Conservation (phyloP, 129 eudicot species). For the Centaurea solstitialis region DNA sequence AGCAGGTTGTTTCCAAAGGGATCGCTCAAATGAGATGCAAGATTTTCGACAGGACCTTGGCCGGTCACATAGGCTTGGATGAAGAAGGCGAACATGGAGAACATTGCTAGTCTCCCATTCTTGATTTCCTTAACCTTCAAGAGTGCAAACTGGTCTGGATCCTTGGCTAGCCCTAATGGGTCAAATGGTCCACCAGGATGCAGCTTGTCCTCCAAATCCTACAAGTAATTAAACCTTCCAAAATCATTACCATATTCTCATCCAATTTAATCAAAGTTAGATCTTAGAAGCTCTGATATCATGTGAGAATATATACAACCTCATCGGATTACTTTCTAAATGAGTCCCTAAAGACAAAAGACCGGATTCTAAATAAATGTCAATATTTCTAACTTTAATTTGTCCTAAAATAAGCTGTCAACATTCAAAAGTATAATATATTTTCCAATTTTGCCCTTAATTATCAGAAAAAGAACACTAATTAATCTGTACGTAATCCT, state of each 20-base stretch:
- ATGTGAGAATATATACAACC: no score
- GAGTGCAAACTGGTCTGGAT: constrained; percentile 91
- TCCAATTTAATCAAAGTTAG: background rate
- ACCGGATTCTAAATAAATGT: no score
- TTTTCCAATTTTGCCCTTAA: no score
- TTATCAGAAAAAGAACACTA: no score
- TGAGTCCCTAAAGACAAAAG: no score
- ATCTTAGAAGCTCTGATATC: no score
- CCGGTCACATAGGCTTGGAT: constrained; percentile 92
- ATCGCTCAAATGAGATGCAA: constrained; percentile 79
- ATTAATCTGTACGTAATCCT: no score
- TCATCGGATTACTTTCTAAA: no score
- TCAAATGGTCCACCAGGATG: constrained; percentile 99
- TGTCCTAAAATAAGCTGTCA: no score
- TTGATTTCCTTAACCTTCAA: constrained; percentile 97
- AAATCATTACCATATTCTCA: background rate
- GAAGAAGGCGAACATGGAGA: constrained; percentile 89
- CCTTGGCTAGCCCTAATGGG: constrained; percentile 90
- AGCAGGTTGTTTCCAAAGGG: constrained; percentile 96
- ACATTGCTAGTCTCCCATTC: constrained; percentile 95
- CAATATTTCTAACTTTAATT: no score
- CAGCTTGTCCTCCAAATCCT: constrained; percentile 93
- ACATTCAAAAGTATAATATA: no score
- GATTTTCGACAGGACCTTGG: constrained; percentile 89
- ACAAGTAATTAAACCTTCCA: background rate